Evolutionary conservation across 1,284 basidiomycete genomes (phyloP), one percentile per base, ranked within the genome.

Genomic region (Amylostereum chailletii): DNA sequence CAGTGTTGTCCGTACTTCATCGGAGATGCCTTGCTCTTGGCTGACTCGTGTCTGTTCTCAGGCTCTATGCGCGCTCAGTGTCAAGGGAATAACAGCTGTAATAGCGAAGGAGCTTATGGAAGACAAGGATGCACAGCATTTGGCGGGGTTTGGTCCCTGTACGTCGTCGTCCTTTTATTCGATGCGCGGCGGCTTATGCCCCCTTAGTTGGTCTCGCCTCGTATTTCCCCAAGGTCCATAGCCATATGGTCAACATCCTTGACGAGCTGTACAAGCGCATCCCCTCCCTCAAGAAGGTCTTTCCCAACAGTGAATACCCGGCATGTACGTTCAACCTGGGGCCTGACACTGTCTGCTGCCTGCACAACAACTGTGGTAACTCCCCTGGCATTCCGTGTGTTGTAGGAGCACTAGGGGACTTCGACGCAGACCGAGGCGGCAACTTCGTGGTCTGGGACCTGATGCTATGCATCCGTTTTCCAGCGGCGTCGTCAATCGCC

Each of bases 371-470:
- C 45, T 8, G 8, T 8, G 8, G 9, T 4, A 64, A 65, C 47
- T 34, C 51, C 1, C 45, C 59, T 0, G 47, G 42, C 38, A 57
- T 61, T 0, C 49, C 50, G 43, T 66, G 65, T 42, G 51, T 56
- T 1, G 57, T 65, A 36, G 57, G 52, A 0, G 53, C 58, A 1
- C 41, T 59, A 11, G 64, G 64, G 0, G 30, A 46, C 8, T 66
- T 56, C 40, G 52, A 65, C 44, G 42, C 49, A 2, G 42, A 34
- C n/a, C 37, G 39, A 11, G 60, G 63, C 4, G 64, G 64, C 8
- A 60, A 64, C 37, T 49, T 66, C 8, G 46, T 65, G 3, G 49
- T 66, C 2, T 55, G 49, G 38, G 56, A 63, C n/a, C 50, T 62
- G 10, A 49, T 51, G 7, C 37, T 61, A 4, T 29, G 59, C 4